Evolutionary conservation across 2,329 filamentous ascomycete species (phyloP), one percentile per base, ranked within the genome.

Genomic region (Xylaria sp.): DNA sequence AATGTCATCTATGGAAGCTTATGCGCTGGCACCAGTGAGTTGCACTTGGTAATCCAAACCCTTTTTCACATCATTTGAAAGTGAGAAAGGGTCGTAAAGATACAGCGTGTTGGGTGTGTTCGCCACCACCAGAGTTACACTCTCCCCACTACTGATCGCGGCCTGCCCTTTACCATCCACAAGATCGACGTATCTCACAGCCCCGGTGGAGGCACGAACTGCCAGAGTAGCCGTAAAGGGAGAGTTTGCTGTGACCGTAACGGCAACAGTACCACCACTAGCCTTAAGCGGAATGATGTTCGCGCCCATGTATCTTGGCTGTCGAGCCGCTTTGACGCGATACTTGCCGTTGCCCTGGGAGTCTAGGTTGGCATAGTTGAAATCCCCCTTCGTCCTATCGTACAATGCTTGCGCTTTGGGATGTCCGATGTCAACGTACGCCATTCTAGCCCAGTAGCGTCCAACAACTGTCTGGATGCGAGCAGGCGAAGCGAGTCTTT

Each of bases 391-490:
- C 69, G 82, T 77, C 23, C 63, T 64, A 3, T 79, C 72, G 75
- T 83, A 85, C 36, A 77, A 67, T 0, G 78, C 72, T 23, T 80
- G 79, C 0, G 82, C 82, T 15, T 79, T 78, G 0, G 77, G 65
- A 71, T 86, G 82, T 11, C 82, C 83, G 36, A 86, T 84, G 56
- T 86, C 84, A 13, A 83, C 83, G 69, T 82, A 84, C 6, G 84
- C 84, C 84, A 86, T 86, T 65, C 80, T 80, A 1, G 84, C 84
- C 84, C 84, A 86, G 76, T 86, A 86, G 17, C 79, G 76, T 3
- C 80, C 84, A 6, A 86, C 80, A 9, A 86, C 77, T 5, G 76
- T 61, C n/a, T 81, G 79, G 33, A 82, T 80, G 23, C 79, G 76
- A 26, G 74, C 75, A n/a, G 77, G 75, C 10, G 69, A 63, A 2